These are phyloP conservation scores for Viridothelium virens DNA, from an alignment of 495 filamentous ascomycete genomes.

Conservation along the genomic window DNA sequence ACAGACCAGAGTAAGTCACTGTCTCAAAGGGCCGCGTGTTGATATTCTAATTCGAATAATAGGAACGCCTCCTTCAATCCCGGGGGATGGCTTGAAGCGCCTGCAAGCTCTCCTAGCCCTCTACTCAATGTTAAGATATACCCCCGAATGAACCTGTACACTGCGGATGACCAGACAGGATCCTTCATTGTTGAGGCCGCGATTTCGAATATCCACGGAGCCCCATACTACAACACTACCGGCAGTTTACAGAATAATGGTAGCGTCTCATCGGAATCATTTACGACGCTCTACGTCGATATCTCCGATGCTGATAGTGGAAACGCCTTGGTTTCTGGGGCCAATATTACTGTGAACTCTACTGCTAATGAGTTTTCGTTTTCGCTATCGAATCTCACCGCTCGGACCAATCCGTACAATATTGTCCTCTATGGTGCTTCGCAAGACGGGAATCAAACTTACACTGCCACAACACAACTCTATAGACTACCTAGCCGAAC, in stretches of 20 bases:
- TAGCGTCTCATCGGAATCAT: constrained; percentile 10
- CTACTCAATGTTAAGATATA: constrained; percentile 51
- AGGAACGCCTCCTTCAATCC: constrained; percentile 43
- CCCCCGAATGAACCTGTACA: constrained; percentile 55
- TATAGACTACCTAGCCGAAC: constrained; percentile 50
- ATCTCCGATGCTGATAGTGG: constrained; percentile 25
- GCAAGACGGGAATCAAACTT: constrained; percentile 35
- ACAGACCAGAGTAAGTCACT: neutral
- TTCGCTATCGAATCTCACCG: constrained; percentile 39
- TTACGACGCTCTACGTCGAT: constrained; percentile 21
- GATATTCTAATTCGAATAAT: neutral
- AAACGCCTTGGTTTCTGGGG: constrained; percentile 8
- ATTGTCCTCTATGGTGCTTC: constrained; percentile 26
- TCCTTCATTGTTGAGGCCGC: constrained; percentile 54
- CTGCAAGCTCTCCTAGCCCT: constrained; percentile 37
- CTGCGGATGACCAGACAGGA: constrained; percentile 44
- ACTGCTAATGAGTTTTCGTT: constrained; percentile 42
- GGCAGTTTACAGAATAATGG: constrained; percentile 5
- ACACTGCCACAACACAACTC: constrained; percentile 41
- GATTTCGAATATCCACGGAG: constrained; percentile 46
- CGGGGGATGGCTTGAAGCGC: constrained; percentile 49
- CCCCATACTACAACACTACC: constrained; percentile 35
- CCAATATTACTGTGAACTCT: constrained; percentile 40
- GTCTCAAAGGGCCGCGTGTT: neutral
- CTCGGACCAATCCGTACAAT: constrained; percentile 42